Evolutionary conservation across 176 grass and related monocot genomes (phyloP).

Genomic region (Puccinellia tenuiflora): DNA sequence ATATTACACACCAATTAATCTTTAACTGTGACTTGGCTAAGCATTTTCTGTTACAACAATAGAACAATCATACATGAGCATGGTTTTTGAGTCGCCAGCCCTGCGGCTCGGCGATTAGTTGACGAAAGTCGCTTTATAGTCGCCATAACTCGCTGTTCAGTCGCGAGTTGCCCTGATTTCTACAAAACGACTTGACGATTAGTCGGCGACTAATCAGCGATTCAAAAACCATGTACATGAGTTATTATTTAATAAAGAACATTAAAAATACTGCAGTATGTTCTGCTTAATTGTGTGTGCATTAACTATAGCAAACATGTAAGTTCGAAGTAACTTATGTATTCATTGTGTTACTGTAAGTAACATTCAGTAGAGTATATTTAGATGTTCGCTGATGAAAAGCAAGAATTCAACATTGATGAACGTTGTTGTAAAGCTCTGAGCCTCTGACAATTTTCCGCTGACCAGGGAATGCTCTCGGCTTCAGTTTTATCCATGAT

Average conservation of each 20-base stretch:
- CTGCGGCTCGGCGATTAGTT: no score
- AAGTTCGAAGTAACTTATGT: not conserved
- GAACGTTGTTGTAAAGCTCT: not conserved
- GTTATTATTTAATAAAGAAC: not conserved
- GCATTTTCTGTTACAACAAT: not conserved
- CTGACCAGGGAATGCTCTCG: slow-evolving; percentile 75
- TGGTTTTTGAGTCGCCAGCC: no score
- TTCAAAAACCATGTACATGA: not conserved
- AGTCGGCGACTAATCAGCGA: no score
- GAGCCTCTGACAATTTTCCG: slow-evolving; percentile 23
- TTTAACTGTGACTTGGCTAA: not conserved
- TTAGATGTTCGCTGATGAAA: not conserved
- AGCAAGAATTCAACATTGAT: slow-evolving; percentile 2
- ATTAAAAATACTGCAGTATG: not conserved
- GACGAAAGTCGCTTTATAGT: no score
- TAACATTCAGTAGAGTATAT: not conserved
- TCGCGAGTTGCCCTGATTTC: no score
- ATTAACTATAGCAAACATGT: not conserved
- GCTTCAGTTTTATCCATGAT: slow-evolving; percentile 89
- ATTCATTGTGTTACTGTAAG: not conserved
- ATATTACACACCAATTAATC: not conserved
- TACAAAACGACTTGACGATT: no score
- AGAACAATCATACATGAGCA: not conserved
- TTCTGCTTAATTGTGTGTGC: not conserved
- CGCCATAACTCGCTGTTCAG: no score